A percentile compares a stretch with the other conserved stretches of the same genome.
Evolutionary conservation across 228 moss, liverwort and hornwort species (phyloP).

Genomic region (Sphagnum magellanicum): DNA sequence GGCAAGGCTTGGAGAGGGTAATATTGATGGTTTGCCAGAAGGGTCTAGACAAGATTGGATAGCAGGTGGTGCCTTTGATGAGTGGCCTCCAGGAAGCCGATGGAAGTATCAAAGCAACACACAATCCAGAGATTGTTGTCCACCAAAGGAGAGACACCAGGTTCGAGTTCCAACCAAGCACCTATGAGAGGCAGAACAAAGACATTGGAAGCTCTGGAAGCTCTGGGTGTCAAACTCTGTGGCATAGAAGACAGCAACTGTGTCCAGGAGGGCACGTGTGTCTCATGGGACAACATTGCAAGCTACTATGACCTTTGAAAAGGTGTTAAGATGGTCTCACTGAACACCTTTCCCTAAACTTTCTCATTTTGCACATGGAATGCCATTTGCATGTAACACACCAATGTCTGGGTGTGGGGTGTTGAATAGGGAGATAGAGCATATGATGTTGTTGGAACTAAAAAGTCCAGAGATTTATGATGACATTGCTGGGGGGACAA

Average conservation of each 20-base stretch:
- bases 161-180: constrained; percentile 16
- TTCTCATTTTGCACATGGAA: no score
- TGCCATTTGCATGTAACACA: no score
- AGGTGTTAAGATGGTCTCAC: constrained; percentile 17
- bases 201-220: constrained; percentile 56
- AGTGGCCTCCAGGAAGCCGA: constrained; percentile 46
- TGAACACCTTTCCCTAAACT: no score
- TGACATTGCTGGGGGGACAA: constrained; percentile 70
- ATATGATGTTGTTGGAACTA: constrained; percentile 69
- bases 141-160: constrained; percentile 22
- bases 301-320: constrained; percentile 75
- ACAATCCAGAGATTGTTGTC: constrained; percentile 18
- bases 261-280: constrained; percentile 28
- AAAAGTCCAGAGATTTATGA: constrained; percentile 78
- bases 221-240: constrained; percentile 77
- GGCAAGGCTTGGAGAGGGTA: constrained; percentile 14
- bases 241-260: constrained; percentile 47
- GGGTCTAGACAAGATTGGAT: constrained; percentile 19
- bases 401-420: neutral
- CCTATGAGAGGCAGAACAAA: constrained; percentile 42
- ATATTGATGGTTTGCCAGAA: constrained; percentile 22
- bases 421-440: constrained; percentile 56
- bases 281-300: constrained; percentile 70
- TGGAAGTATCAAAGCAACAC: constrained; percentile 44
- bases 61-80: constrained; percentile 28